Conservation (phyloP, 192 early-diverging fungal genomes). For the Rhizophagus prolifer region DNA sequence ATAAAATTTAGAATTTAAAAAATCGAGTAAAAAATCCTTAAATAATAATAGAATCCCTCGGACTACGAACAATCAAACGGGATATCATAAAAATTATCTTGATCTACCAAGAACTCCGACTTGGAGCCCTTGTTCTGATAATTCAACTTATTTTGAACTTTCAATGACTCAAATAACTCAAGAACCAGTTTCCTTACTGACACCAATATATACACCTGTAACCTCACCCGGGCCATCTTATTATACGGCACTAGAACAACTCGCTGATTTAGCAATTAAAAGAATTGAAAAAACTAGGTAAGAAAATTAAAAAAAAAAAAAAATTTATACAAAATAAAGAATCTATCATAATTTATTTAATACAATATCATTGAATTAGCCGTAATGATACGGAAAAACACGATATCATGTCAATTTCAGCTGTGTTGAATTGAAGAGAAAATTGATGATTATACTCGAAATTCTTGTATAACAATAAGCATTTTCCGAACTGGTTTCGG, state of each 20-base stretch:
- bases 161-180: not conserved
- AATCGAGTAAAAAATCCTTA: too few species aligned
- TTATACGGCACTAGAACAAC: not conserved
- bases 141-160: not conserved
- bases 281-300: conserved; percentile 2
- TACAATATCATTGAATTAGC: not conserved
- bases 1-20: not conserved
- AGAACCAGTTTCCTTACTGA: not conserved
- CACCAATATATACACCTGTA: not conserved
- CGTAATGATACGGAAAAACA: not conserved
- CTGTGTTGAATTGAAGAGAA: not conserved
- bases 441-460: not conserved
- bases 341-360: not conserved
- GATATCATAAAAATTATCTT: not conserved
- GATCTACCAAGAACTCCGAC: not conserved
- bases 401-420: conserved; percentile 4
- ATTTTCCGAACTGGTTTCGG: not conserved
- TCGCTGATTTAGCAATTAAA: conserved; percentile 6
- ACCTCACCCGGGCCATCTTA: not conserved
- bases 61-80: not conserved
- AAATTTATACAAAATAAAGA: not conserved
- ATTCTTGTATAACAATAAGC: too few species aligned
- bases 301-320: not conserved
- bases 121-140: not conserved
- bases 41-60: not conserved